phyloP scores from a whole-genome alignment of 495 filamentous ascomycete species.

The Parathielavia appendiculata region DNA sequence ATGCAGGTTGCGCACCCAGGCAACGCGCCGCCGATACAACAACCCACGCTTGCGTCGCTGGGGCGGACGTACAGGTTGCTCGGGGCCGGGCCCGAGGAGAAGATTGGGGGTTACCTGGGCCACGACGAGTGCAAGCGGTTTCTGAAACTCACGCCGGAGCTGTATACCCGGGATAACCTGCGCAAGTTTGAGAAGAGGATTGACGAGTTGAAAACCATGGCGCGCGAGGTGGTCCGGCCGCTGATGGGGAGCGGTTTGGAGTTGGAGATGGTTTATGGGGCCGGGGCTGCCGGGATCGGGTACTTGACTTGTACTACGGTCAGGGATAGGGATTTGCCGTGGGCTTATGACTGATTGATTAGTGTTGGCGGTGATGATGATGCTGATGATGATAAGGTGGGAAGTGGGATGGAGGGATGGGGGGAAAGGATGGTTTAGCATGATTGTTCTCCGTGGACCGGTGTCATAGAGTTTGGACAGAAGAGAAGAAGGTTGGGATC shows the following conservation, averaged over 20 bases:
- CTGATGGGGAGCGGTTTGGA: conserved; percentile 80
- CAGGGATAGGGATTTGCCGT: conserved; percentile 73
- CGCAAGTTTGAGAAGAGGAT: conserved; percentile 77
- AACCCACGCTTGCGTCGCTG: conserved; percentile 43
- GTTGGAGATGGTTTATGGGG: conserved; percentile 49
- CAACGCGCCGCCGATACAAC: background rate
- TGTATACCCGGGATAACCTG: conserved; percentile 69
- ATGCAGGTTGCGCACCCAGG: background rate
- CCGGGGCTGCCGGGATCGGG: conserved; percentile 35
- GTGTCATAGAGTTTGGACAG: background rate
- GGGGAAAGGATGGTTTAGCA: background rate
- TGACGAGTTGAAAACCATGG: conserved; percentile 79
- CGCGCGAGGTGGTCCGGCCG: conserved; percentile 75
- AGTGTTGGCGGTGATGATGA: conserved; percentile 5
- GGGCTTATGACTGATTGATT: conserved; percentile 43
- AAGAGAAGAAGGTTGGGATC: background rate
- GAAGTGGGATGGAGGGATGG: background rate
- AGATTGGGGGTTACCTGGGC: conserved; percentile 55
- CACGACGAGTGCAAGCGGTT: conserved; percentile 89
- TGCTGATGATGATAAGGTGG: too few relatives aligned
- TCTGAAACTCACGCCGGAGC: conserved; percentile 64
- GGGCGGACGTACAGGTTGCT: conserved; percentile 71
- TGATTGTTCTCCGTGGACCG: background rate
- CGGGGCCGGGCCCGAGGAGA: conserved; percentile 26
- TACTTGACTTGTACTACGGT: conserved; percentile 81